Evolutionary conservation across 225 moss, liverwort and hornwort genomes (phyloP).

Genomic region (Marchantia polymorpha): DNA sequence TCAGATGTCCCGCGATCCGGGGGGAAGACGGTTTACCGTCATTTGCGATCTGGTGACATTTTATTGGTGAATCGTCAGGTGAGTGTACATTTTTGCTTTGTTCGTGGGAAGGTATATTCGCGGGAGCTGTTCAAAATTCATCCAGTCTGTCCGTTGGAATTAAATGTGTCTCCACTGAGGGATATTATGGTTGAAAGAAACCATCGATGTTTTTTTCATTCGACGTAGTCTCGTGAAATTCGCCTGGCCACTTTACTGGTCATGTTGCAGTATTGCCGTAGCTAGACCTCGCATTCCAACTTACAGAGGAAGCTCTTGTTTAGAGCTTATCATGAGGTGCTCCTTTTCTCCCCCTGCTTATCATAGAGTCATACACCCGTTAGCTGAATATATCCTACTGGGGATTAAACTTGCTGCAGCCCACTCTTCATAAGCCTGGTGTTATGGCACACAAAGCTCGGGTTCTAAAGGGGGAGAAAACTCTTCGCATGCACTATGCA

Average conservation of each 20-base stretch:
- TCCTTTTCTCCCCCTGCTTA: no score
- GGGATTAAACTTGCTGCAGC: slow-evolving; percentile 48
- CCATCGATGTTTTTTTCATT: no score
- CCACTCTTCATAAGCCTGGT: slow-evolving; percentile 97
- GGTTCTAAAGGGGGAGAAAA: slow-evolving; percentile 95
- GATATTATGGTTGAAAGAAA: neutral
- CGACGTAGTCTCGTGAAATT: no score
- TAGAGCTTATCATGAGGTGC: no score
- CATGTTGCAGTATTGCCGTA: no score
- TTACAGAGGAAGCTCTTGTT: no score
- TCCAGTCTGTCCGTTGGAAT: no score
- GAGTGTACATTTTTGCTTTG: neutral
- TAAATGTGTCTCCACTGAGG: no score
- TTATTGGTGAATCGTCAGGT: slow-evolving; percentile 95
- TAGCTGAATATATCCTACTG: no score
- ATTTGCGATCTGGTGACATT: slow-evolving; percentile 89
- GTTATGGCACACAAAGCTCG: slow-evolving; percentile 97
- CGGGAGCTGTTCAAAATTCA: neutral
- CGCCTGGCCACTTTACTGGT: no score
- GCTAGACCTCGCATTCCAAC: no score
- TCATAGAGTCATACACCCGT: no score
- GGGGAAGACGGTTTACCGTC: slow-evolving; percentile 88
- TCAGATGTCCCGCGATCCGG: slow-evolving; percentile 53
- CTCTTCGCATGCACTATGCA: slow-evolving; percentile 96
- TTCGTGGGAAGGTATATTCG: neutral